Evolutionary conservation across 1,284 basidiomycete genomes (phyloP).

Genomic region (Baeospora myosura): DNA sequence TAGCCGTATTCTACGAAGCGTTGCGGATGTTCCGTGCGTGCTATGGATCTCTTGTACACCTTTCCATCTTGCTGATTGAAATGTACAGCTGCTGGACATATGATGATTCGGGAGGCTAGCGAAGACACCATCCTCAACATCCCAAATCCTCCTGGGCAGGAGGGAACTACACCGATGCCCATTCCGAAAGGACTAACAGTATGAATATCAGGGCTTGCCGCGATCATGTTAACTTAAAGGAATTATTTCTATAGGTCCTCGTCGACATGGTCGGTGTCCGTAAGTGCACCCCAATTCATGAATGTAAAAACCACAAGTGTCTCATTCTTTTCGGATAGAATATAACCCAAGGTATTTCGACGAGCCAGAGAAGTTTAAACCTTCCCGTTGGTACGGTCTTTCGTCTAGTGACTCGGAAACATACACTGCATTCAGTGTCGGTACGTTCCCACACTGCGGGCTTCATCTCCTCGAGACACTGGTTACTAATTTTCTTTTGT

Average conservation of each 20-base stretch:
- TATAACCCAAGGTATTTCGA: conserved; percentile 33
- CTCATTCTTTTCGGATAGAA: conserved; percentile 13
- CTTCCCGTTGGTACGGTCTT: conserved; percentile 32
- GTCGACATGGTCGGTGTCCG: conserved; percentile 47
- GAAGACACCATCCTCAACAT: conserved; percentile 23
- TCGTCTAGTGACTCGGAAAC: conserved; percentile 24
- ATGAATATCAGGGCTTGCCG: conserved; percentile 2
- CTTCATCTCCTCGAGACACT: neutral
- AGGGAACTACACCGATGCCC: conserved; percentile 12
- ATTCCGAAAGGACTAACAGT: conserved; percentile 25
- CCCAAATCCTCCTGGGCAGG: conserved; percentile 17
- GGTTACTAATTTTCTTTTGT: neutral
- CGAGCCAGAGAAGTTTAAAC: conserved; percentile 30
- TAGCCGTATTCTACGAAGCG: conserved; percentile 38
- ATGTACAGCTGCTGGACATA: conserved; percentile 18
- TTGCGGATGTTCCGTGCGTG: conserved; percentile 39
- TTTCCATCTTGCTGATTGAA: conserved; percentile 1
- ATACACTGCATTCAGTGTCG: conserved; percentile 41
- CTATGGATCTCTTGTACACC: neutral
- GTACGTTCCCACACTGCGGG: conserved; percentile 22
- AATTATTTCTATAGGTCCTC: conserved; percentile 21
- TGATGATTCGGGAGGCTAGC: conserved; percentile 23
- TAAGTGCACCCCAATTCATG: conserved; percentile 23
- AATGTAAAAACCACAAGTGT: neutral
- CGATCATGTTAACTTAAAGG: neutral